These are phyloP conservation scores for Syncephalis fuscata DNA, from an alignment of 371 early-diverging fungal genomes.

Conservation along the genomic window DNA sequence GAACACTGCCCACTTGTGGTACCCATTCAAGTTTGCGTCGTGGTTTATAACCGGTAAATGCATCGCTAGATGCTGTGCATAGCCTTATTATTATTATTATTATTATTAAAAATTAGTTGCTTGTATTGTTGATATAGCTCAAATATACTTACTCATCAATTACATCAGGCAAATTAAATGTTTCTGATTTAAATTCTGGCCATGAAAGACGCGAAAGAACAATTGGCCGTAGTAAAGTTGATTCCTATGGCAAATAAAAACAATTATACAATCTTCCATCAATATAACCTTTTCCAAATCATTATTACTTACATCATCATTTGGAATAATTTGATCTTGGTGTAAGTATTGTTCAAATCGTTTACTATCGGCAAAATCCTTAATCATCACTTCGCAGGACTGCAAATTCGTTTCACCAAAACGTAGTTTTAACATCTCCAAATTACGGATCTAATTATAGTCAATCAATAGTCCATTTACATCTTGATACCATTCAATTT, in stretches of 20 bases:
- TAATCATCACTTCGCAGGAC: constrained; percentile 45
- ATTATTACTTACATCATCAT: not conserved
- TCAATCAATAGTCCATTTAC: not conserved
- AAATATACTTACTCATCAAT: constrained; percentile 12
- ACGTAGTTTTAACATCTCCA: constrained; percentile 38
- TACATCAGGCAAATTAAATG: constrained; percentile 12
- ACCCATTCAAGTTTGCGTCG: constrained; percentile 26
- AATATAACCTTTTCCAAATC: no score
- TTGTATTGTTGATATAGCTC: no score
- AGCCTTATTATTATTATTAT: no score
- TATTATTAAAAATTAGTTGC: no score
- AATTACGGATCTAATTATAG: constrained; percentile 18
- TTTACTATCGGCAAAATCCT: constrained; percentile 39
- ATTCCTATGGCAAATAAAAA: constrained; percentile 1
- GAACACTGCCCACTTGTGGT: constrained; percentile 20
- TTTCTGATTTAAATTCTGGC: constrained; percentile 18
- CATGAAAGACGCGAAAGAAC: constrained; percentile 40
- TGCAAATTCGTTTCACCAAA: constrained; percentile 34
- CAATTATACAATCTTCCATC: not conserved
- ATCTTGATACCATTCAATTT: not conserved
- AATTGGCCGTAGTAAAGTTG: constrained; percentile 14
- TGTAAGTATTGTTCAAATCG: constrained; percentile 20
- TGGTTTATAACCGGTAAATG: constrained; percentile 11
- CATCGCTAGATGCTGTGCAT: not conserved
- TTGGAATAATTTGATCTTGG: constrained; percentile 3